Evolutionary conservation across 108 stramenopile genomes (phyloP).

Genomic region (Epithemia pelagica): DNA sequence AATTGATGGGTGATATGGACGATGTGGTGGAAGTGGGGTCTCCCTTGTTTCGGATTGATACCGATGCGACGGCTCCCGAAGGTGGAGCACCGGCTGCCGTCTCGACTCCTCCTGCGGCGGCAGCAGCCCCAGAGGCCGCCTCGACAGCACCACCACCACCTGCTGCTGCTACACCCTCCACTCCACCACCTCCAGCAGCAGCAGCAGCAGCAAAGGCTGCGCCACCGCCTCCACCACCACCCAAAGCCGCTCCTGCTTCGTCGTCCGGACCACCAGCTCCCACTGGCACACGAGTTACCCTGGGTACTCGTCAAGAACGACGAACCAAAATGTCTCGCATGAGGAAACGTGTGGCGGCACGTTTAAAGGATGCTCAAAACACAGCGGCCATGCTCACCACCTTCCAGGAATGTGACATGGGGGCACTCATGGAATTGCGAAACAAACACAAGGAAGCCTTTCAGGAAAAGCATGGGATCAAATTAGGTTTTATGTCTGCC

Average conservation of each 20-base stretch:
- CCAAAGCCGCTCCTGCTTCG: conserved; percentile 15
- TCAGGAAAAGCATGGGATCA: conserved; percentile 93
- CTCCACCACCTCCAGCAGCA: conserved; percentile 34
- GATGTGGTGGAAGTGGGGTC: conserved; percentile 95
- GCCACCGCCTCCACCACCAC: conserved; percentile 21
- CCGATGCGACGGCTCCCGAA: conserved; percentile 67
- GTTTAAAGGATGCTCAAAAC: conserved; percentile 98
- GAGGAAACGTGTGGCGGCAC: conserved; percentile 94
- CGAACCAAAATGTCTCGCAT: conserved; percentile 99
- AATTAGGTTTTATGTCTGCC: conserved; percentile 98
- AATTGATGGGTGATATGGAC: conserved; percentile 88
- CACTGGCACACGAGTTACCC: conserved; percentile 30
- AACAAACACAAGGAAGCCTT: conserved; percentile 94
- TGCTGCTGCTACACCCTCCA: conserved; percentile 25
- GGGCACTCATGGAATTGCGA: conserved; percentile 93
- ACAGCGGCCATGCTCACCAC: conserved; percentile 99
- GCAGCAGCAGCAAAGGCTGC: conserved; percentile 26
- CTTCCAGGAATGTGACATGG: conserved; percentile 99
- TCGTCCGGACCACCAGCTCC: conserved; percentile 35
- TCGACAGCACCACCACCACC: conserved; percentile 23
- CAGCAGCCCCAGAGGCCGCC: conserved; percentile 27
- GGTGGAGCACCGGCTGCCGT: conserved; percentile 14
- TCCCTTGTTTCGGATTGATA: conserved; percentile 83
- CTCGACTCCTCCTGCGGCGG: conserved; percentile 34
- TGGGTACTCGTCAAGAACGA: conserved; percentile 84